These are phyloP conservation scores for Apiospora arundinis DNA, from an alignment of 2,329 filamentous ascomycete species.

Conservation along the genomic window DNA sequence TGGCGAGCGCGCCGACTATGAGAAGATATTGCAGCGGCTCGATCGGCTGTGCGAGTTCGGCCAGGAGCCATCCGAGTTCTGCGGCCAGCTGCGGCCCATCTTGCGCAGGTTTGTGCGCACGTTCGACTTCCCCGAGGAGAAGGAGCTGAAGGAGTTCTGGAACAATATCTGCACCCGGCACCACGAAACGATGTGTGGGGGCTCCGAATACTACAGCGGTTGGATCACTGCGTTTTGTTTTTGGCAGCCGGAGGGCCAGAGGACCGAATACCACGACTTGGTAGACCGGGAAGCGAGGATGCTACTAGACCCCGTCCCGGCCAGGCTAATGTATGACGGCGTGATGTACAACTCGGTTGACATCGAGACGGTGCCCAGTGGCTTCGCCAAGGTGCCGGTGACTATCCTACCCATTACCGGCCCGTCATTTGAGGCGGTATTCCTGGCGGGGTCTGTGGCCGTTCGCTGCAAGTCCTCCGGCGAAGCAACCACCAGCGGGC, in stretches of 20 bases:
- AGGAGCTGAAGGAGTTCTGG: constrained; percentile 36
- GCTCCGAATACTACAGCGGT: constrained; percentile 37
- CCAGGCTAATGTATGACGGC: neutral
- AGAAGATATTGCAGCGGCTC: constrained; percentile 39
- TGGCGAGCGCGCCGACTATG: constrained; percentile 54
- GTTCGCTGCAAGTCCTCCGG: neutral
- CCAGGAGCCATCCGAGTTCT: constrained; percentile 27
- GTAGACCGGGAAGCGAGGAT: no score
- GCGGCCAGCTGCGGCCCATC: constrained; percentile 31
- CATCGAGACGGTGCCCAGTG: neutral
- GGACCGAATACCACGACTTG: neutral
- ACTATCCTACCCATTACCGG: neutral
- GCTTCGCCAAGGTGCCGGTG: neutral
- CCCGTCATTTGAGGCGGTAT: neutral
- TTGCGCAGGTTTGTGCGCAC: constrained; percentile 36
- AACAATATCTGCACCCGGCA: constrained; percentile 28
- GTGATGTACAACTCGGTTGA: neutral
- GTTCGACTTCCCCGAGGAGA: constrained; percentile 35
- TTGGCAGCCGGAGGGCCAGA: constrained; percentile 31
- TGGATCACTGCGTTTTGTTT: constrained; percentile 44
- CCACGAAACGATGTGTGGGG: constrained; percentile 15
- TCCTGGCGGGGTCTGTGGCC: neutral
- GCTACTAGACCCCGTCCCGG: no score
- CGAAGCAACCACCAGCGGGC: neutral
- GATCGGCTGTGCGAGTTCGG: constrained; percentile 47